Evolutionary conservation across 495 filamentous ascomycete species (phyloP).

Genomic region (Articulospora tetracladia): DNA sequence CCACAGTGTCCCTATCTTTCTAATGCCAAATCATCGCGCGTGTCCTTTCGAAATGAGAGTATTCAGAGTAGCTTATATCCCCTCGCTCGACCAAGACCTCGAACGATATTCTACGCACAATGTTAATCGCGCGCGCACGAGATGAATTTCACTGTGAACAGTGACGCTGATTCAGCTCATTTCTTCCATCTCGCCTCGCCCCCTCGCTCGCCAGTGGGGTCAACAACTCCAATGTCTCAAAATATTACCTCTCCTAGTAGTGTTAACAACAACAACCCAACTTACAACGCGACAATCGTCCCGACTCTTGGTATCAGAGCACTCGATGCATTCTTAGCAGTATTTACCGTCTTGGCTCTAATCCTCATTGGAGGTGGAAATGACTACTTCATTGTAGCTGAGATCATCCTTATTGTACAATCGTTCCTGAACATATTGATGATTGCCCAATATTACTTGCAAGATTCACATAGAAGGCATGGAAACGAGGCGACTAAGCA

Average conservation of each 20-base stretch:
- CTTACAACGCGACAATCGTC: constrained; percentile 2
- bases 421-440: constrained; percentile 5
- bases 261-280: background rate
- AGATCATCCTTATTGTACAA: background rate
- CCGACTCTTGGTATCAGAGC: constrained; percentile 6
- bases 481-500: background rate
- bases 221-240: background rate
- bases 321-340: background rate
- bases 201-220: too few species aligned
- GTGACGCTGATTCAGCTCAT: too few species aligned
- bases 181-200: too few species aligned
- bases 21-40: too few species aligned
- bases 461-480: background rate
- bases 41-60: too few species aligned
- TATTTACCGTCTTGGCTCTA: constrained; percentile 1
- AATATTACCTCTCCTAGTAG: background rate
- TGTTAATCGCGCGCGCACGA: too few species aligned
- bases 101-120: too few species aligned
- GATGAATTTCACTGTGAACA: too few species aligned
- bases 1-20: too few species aligned
- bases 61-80: too few species aligned
- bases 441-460: background rate
- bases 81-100: too few species aligned
- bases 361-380: background rate
- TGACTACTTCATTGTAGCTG: background rate